Evolutionary conservation across 2,329 filamentous ascomycete species (phyloP), one percentile per base, ranked within the genome.

Genomic region (Zasmidium citrigriseum): DNA sequence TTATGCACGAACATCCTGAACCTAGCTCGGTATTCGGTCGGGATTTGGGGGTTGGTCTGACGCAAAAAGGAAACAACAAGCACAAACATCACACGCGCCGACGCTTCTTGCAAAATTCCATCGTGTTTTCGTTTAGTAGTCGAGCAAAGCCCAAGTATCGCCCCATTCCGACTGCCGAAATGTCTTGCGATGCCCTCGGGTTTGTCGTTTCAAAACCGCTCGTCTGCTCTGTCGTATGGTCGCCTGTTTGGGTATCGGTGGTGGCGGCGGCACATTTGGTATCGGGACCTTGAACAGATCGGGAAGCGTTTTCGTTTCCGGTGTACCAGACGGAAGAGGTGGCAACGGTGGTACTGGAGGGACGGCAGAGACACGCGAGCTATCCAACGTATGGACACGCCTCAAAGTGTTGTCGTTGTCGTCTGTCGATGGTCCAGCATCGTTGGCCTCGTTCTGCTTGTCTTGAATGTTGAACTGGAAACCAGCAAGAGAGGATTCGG

Each of bases 141-240:
- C 38, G 23, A 56, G 34, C 25, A 51, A 56, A 45, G 46, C 46
- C 46, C 34, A 51, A 51, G 46, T 45, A 22, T 50, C 54, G 54
- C 54, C 53, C 27, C 34, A 38, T 18, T 45, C 20, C 20, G 29
- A 56, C 22, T 25, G 29, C n/a, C 54, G 29, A 24, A 24, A 51
- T 27, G 46, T 56, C 46, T 56, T 51, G 54, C 54, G 54, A 24
- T 50, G 18, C 14, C 18, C 45, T 27, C 18, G 41, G n/a, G 41
- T 45, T 44, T 47, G 34, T 2, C 41, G 21, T 47, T 47, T 54
- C 18, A 46, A 20, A 3, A 25, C 38, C 2, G 52, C 38, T 25
- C 34, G 34, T 22, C 52, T 38, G 34, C 24, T 24, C 45, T 41
- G 10, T 23, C 34, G 50, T 38, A 25, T 38, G 34, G 29, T 52